These are phyloP conservation scores for Camelina neglecta DNA, from an alignment of 345 rosid genomes.

Conservation along the genomic window DNA sequence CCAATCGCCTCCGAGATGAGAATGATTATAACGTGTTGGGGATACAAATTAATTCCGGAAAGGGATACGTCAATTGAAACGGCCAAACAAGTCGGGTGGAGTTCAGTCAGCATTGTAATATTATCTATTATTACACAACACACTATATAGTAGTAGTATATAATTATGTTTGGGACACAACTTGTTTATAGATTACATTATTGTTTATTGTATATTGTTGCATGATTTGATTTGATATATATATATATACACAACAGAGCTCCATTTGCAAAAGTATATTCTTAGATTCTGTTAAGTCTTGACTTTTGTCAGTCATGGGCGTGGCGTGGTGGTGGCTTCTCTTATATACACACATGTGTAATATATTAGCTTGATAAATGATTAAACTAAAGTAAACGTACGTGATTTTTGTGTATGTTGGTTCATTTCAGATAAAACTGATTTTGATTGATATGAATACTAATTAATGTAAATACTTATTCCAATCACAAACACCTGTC, in stretches of 20 bases:
- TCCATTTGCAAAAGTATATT: conserved; percentile 29
- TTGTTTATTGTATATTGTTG: conserved; percentile 16
- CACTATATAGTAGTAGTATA: background rate
- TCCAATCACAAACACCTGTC: no score
- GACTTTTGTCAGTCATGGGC: conserved; percentile 15
- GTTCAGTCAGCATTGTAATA: conserved; percentile 27
- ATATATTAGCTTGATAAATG: background rate
- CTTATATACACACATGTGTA: background rate
- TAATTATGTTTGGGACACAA: conserved; percentile 29
- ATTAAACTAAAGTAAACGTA: background rate
- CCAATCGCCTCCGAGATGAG: conserved; percentile 56
- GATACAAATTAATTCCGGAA: background rate
- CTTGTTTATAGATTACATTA: conserved; percentile 32
- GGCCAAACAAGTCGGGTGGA: conserved; percentile 42
- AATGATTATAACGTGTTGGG: background rate
- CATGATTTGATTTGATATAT: conserved; percentile 16
- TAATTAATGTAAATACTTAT: no score
- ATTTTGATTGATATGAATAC: no score
- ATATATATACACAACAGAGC: background rate
- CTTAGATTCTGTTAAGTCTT: conserved; percentile 12
- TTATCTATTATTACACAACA: background rate
- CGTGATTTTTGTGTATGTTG: background rate
- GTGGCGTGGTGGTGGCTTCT: background rate
- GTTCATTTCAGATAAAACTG: background rate
- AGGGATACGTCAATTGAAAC: conserved; percentile 27